These are phyloP conservation scores for Podaxis mareebaensis DNA, from an alignment of 768 basidiomycete species.

Conservation along the genomic window DNA sequence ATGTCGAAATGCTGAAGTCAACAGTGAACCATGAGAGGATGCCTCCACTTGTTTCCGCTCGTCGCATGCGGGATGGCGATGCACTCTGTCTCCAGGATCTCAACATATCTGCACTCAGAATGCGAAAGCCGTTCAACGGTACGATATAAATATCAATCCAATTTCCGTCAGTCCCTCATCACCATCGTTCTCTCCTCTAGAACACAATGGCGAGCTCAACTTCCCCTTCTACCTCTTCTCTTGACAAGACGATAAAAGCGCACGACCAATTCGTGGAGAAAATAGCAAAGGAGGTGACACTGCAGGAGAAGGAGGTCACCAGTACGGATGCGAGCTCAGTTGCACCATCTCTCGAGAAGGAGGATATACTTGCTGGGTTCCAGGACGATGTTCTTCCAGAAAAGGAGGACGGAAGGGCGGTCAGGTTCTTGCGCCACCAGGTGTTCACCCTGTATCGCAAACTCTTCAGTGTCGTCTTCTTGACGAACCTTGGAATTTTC, in stretches of 20 bases:
- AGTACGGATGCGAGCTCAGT: neutral
- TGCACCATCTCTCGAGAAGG: conserved; percentile 2
- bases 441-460: conserved; percentile 58
- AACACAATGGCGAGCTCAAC: neutral
- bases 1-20: neutral
- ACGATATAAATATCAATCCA: neutral
- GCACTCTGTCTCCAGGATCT: neutral
- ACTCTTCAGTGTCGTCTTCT: conserved; percentile 57
- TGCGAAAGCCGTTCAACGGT: neutral
- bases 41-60: neutral
- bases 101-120: neutral
- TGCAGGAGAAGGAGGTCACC: neutral
- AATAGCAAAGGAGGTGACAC: neutral
- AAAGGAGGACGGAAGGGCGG: neutral
- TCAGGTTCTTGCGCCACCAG: conserved; percentile 43
- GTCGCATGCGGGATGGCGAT: neutral
- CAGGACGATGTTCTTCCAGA: conserved; percentile 8
- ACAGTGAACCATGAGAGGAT: neutral
- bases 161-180: neutral
- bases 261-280: neutral
- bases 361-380: conserved; percentile 4
- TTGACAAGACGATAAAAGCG: neutral
- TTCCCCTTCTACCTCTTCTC: neutral
- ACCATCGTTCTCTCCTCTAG: neutral
- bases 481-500: conserved; percentile 54